Percentiles rank a stretch among this genome's conserved stretches.
Evolutionary conservation across 2,329 filamentous ascomycete genomes (phyloP).

Genomic region (Paecilomyces variotii): DNA sequence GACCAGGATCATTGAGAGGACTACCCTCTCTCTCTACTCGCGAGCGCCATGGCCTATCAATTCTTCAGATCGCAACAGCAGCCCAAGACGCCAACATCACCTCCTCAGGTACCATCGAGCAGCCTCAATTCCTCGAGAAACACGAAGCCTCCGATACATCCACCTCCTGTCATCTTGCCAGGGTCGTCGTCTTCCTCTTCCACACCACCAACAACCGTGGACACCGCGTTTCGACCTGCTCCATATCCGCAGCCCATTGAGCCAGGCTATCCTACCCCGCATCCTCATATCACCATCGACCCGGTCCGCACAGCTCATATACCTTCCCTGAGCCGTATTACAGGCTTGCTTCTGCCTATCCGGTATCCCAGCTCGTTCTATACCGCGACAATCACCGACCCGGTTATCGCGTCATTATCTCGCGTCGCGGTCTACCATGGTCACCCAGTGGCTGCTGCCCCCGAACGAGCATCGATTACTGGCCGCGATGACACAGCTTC

Average conservation of each 20-base stretch:
- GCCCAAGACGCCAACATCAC: conserved; percentile 15
- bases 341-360: conserved; percentile 51
- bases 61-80: conserved; percentile 28
- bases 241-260: conserved; percentile 22
- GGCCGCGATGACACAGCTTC: conserved; percentile 2
- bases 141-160: conserved; percentile 21
- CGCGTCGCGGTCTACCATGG: conserved; percentile 53
- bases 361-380: conserved; percentile 56
- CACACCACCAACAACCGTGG: conserved; percentile 15
- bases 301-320: conserved; percentile 47
- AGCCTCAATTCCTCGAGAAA: conserved; percentile 9
- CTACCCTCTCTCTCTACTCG: not conserved
- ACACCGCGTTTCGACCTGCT: conserved; percentile 19
- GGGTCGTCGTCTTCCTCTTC: conserved; percentile 14
- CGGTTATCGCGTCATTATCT: conserved; percentile 45
- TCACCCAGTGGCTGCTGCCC: conserved; percentile 25
- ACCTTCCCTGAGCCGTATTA: conserved; percentile 50
- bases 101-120: conserved; percentile 11
- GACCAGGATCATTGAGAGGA: not conserved
- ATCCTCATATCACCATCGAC: conserved; percentile 46
- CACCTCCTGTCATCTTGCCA: conserved; percentile 20
- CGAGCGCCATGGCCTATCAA: conserved; percentile 26
- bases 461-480: conserved; percentile 8
- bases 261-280: conserved; percentile 24
- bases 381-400: conserved; percentile 50